A percentile compares a stretch with the other conserved stretches of the same genome.
Conservation (phyloP, 1,284 basidiomycete species). For the Sporisorium iseilematis-ciliati region DNA sequence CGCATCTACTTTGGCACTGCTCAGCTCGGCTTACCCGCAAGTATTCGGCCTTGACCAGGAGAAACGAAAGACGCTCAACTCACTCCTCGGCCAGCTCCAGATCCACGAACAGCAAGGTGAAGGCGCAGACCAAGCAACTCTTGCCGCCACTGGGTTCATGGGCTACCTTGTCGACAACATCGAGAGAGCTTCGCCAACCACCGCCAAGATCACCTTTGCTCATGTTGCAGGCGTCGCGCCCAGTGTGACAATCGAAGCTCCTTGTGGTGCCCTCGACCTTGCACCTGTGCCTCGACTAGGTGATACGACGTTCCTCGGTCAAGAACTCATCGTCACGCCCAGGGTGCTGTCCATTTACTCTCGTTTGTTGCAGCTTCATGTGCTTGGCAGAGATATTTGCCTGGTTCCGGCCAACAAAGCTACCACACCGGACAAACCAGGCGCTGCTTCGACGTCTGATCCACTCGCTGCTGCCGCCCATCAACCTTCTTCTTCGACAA, state of each 20-base stretch:
- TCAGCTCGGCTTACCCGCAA: constrained; percentile 65
- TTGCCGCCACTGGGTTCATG: constrained; percentile 58
- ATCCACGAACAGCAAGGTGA: constrained; percentile 60
- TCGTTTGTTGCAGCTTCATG: constrained; percentile 69
- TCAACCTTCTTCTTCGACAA: constrained; percentile 69
- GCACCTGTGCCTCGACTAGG: constrained; percentile 53
- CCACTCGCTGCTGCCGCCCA: constrained; percentile 36
- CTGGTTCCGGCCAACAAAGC: constrained; percentile 60
- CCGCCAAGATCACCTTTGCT: constrained; percentile 57
- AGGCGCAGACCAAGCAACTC: constrained; percentile 20
- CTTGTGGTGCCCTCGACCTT: constrained; percentile 62
- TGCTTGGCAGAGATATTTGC: constrained; percentile 64
- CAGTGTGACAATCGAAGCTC: constrained; percentile 36
- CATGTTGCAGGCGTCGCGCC: constrained; percentile 35
- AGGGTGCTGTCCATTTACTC: constrained; percentile 66
- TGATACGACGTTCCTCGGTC: constrained; percentile 24
- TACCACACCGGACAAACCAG: constrained; percentile 21
- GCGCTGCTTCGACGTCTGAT: constrained; percentile 38
- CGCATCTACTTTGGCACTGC: constrained; percentile 54
- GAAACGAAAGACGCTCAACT: constrained; percentile 55
- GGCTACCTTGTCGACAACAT: constrained; percentile 56
- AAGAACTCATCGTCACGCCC: constrained; percentile 62
- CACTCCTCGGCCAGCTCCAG: constrained; percentile 58
- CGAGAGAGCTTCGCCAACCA: constrained; percentile 37
- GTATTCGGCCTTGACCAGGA: constrained; percentile 56